Base-by-base conservation (phyloP, 495 filamentous ascomycete species). In the Penicillium cosmopolitanum region DNA sequence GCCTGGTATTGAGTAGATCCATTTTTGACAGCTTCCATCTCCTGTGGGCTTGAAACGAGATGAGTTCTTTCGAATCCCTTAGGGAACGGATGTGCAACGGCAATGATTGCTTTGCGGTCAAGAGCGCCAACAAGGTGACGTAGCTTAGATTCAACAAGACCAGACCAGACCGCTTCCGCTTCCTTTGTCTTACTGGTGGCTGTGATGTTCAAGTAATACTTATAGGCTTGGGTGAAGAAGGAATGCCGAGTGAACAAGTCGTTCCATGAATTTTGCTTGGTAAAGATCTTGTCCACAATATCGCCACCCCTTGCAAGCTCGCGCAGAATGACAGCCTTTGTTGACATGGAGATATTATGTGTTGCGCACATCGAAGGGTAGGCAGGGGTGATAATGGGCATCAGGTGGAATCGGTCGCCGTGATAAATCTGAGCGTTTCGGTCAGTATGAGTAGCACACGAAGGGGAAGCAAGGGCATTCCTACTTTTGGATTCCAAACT, bases 321-420 rank as follows among this genome's bases (percentile, higher is more conserved):
- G 11, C 87, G 82, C 54, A 91, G 81, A 63, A 98, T 90, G 50
- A 97, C 85, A 35, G 78, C 78, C 78, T 91, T 93, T 1, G 94
- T 96, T 1, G 93, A 97, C 65, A 83, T 77, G 5, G 89, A 90
- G 51, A 98, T 85, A 67, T 97, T 98, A 77, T 97, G 93, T 0
- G 94, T 97, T 3, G 96, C 87, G 67, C 94, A 97, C 92, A 96
- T 96, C 47, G 90, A 93, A 13, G 93, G 95, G 74, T 96, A 97
- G 3, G 96, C 91, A 2, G 95, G 95, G 5, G 91, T 98, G 67
- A 98, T 97, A 66, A 98, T 91, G 50, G 95, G 95, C 95, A 98
- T 98, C 15, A 95, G 74, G 72, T 97, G 94, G 60, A 83, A 88
- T 38, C 84, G 81, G 68, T 98, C 95, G 50, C 83, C 83, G 58